Base-by-base conservation (phyloP, 2,329 filamentous ascomycete species). In the Coccinonectria pachysandricola region DNA sequence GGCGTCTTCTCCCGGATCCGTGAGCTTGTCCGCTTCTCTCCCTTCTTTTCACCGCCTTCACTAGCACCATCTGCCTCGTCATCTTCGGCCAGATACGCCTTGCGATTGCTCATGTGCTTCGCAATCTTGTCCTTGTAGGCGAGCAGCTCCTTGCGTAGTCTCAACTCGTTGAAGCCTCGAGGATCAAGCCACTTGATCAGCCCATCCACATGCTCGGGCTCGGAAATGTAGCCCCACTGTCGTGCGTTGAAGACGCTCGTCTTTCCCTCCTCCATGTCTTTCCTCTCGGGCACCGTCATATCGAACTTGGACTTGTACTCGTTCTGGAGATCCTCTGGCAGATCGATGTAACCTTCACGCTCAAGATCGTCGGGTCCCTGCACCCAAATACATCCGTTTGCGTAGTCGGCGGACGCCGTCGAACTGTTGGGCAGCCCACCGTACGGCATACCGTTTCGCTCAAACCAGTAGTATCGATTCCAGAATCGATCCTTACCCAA, bases 401-500 rank as follows among this genome's bases (percentile, higher is more conserved):
- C 87, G 49, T 96, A 98, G 7, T 73, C 78, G 12, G 88, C 86
- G 23, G 76, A 67, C 1, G 85, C 81, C 2, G 88, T 96, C 10
- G 87, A 95, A 53, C 85, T 93, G 38, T 71, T 74, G 0, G 87
- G 87, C 29, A 95, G 66, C 4, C 91, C 91, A 16, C 71, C 85
- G 46, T 88, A 94, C 0, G 91, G 91, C 87, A 96, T 96, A 13
- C 87, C 91, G 48, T 96, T 98, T 36, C 88, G 79, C 57, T 98
- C 91, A 53, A 96, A 95, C 88, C 91, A 98, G 64, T 92, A 96
- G 57, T 96, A 98, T 28, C 88, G 75, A 56, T 98, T 96, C 76
- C 88, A 94, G 64, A 94, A 98, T 22, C 91, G 76, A 56, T 98
- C 91, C 52, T 91, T 88, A 34, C 91, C 91, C 14, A 98, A 66